A percentile compares a stretch with the other conserved stretches of the same genome.
Evolutionary conservation across 2,329 filamentous ascomycete species (phyloP).

Genomic region (Stemphylium beticola): DNA sequence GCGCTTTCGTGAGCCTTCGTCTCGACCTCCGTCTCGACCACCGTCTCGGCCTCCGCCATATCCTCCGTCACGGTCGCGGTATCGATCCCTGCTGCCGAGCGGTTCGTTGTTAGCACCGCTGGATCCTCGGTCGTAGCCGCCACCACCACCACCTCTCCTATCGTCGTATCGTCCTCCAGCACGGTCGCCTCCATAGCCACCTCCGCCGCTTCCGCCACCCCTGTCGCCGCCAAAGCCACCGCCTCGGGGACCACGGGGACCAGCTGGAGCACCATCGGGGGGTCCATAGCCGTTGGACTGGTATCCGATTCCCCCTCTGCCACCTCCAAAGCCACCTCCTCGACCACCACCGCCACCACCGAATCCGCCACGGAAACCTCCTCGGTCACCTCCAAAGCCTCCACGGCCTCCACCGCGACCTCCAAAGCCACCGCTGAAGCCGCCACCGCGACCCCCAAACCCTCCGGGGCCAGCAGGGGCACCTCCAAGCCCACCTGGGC

Average conservation of each 20-base stretch:
- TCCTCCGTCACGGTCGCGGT: conserved; percentile 36
- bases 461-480: conserved; percentile 61
- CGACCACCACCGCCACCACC: conserved; percentile 45
- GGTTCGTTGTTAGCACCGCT: conserved; percentile 86
- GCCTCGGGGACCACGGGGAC: conserved; percentile 52
- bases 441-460: conserved; percentile 59
- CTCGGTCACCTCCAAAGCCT: conserved; percentile 56
- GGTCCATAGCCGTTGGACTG: conserved; percentile 51
- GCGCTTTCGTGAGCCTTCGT: conserved; percentile 53
- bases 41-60: conserved; percentile 15
- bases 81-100: conserved; percentile 66
- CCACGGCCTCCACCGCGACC: conserved; percentile 58
- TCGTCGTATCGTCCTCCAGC: conserved; percentile 33
- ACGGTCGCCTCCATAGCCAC: conserved; percentile 32
- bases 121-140: conserved; percentile 49
- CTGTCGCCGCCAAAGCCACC: conserved; percentile 48
- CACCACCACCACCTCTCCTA: conserved; percentile 24
- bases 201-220: conserved; percentile 44
- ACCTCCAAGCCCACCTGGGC: conserved; percentile 61
- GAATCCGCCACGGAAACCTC: conserved; percentile 54
- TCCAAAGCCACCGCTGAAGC: conserved; percentile 57
- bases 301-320: conserved; percentile 55
- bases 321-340: conserved; percentile 41
- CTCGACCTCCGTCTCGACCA: conserved; percentile 26
- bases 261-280: conserved; percentile 57